These are phyloP conservation scores for Euclidium syriacum DNA, from an alignment of 345 rosid species.

Conservation along the genomic window DNA sequence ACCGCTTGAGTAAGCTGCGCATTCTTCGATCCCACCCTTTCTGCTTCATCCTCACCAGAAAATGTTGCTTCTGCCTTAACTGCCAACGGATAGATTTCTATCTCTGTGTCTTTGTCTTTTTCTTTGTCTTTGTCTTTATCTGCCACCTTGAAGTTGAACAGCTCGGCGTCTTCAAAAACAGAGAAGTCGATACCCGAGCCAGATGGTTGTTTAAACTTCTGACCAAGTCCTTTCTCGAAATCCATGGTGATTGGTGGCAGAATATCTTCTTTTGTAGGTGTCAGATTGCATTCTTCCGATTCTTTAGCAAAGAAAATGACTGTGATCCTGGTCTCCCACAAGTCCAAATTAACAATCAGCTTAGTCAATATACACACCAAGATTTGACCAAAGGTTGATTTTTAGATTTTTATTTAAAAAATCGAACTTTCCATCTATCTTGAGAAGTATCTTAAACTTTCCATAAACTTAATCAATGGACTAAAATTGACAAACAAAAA, in stretches of 20 bases:
- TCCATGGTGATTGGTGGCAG: constrained; percentile 50
- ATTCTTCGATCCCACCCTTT: constrained; percentile 36
- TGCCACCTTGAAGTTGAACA: constrained; percentile 36
- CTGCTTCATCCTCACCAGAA: constrained; percentile 34
- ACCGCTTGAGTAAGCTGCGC: constrained; percentile 73
- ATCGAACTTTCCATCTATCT: neutral
- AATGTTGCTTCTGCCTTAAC: constrained; percentile 70
- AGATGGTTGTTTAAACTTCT: constrained; percentile 69
- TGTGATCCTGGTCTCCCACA: constrained; percentile 49
- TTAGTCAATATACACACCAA: neutral
- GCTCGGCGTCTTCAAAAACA: constrained; percentile 51
- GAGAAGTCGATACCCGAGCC: constrained; percentile 79
- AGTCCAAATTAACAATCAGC: neutral
- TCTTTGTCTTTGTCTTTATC: no score
- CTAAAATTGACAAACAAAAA: constrained; percentile 3
- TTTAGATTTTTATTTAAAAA: neutral
- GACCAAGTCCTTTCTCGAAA: constrained; percentile 78
- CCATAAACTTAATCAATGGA: no score
- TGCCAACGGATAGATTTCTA: constrained; percentile 65
- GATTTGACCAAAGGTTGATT: neutral
- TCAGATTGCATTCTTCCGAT: constrained; percentile 53
- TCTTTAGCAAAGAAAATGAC: constrained; percentile 81
- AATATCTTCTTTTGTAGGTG: constrained; percentile 53
- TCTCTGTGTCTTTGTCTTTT: no score
- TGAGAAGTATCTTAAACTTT: no score